Evolutionary conservation across 495 filamentous ascomycete genomes (phyloP), one percentile per base, ranked within the genome.

Genomic region (Podospora pseudopauciseta): DNA sequence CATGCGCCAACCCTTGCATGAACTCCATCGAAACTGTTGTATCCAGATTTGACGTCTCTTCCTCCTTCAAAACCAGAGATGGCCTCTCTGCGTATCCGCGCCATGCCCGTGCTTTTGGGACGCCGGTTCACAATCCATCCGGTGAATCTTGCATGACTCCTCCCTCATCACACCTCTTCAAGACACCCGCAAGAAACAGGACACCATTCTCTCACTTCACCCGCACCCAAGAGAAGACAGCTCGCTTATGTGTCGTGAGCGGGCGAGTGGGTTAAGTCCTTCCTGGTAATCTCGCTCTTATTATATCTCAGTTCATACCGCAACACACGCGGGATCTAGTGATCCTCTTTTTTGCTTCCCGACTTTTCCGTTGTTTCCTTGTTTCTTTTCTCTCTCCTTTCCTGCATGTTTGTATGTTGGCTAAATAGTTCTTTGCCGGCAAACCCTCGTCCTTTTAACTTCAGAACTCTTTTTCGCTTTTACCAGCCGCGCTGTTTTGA

Each of bases 241-340:
- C 28, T 68, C 53, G 18, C 54, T 58, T 7, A 59, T 26, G 54
- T 58, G 19, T 56, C 16, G n/a, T 18, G 55, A 20, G 55, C 23
- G n/a, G 5, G n/a, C n/a, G n/a, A 11, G 55, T 58, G n/a, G 55
- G 55, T 13, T 65, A 68, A 57, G 39, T 32, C 64, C 44, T 67
- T 70, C 69, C 72, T 68, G 53, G 55, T 63, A 71, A 73, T 75
- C 67, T 75, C 73, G 71, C 60, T 70, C 66, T 18, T 49, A 49
- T 49, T 11, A 49, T 32, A 32, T 32, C 30, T 32, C 30, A 32
- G 30, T 32, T 7, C 30, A 20, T 20, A 58, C 61, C 68, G 23
- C 68, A 72, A 67, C 49, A 39, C 34, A 30, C 34, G 16, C 63
- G 30, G 11, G 19, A 11, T 34, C 54, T 28, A 27, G 20, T 11